Conservation (phyloP, 2,329 filamentous ascomycete species). For the Aspergillus calidoustus region DNA sequence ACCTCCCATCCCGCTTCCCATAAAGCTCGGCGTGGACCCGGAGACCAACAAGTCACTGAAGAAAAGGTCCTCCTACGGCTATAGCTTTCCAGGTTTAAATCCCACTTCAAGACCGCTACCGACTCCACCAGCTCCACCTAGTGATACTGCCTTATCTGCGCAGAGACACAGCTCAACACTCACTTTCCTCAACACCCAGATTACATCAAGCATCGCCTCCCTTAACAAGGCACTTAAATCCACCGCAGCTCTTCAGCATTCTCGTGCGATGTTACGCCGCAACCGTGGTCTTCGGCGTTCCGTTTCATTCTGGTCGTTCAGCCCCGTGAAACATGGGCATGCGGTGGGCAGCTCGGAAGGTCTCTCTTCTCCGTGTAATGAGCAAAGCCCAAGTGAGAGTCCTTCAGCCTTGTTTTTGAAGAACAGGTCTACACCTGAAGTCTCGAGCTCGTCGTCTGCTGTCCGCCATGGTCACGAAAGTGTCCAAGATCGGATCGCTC, state of each 20-base stretch:
- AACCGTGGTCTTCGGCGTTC: conserved; percentile 30
- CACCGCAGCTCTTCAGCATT: conserved; percentile 30
- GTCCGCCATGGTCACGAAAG: conserved; percentile 29
- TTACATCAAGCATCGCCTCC: conserved; percentile 32
- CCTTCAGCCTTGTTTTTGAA: background rate
- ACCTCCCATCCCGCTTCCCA: conserved; percentile 27
- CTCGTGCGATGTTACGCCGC: conserved; percentile 29
- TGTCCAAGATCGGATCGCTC: conserved; percentile 38
- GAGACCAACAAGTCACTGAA: background rate
- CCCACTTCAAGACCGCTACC: background rate
- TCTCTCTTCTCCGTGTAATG: background rate
- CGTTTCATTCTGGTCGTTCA: conserved; percentile 48
- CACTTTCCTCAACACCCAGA: conserved; percentile 31
- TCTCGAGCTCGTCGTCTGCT: background rate
- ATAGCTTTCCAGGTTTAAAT: conserved; percentile 13
- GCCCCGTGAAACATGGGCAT: conserved; percentile 25
- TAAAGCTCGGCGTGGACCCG: conserved; percentile 20
- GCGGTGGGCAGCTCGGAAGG: background rate
- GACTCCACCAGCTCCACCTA: background rate
- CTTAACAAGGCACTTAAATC: conserved; percentile 34
- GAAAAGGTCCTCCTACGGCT: background rate
- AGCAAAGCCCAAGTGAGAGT: too few relatives aligned
- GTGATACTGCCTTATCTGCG: background rate
- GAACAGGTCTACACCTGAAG: background rate
- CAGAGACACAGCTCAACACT: conserved; percentile 28